phyloP scores from a whole-genome alignment of 106 monocot genomes.

The Iris macrosiphon region DNA sequence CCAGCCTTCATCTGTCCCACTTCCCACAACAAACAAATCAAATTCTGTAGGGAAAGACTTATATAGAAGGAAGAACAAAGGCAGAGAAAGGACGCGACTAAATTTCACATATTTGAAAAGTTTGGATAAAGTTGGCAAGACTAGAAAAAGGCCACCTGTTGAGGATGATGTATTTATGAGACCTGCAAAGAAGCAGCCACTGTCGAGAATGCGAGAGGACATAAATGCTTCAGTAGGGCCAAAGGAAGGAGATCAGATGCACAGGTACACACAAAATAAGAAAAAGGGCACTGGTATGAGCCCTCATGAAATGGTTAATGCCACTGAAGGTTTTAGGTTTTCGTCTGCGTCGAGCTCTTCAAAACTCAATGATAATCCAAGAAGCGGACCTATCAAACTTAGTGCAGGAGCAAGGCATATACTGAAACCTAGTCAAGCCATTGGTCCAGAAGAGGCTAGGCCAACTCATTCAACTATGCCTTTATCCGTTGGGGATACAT shows the following conservation, averaged over 20 bases:
- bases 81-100: constrained; percentile 9
- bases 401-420: constrained; percentile 65
- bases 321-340: constrained; percentile 7
- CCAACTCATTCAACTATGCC: constrained; percentile 39
- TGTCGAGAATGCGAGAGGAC: constrained; percentile 15
- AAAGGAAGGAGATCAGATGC: constrained; percentile 2
- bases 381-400: constrained; percentile 48
- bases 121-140: constrained; percentile 3
- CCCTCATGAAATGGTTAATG: background rate
- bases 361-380: constrained; percentile 9
- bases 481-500: constrained; percentile 18
- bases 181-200: constrained; percentile 24
- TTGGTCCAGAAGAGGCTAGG: constrained; percentile 22
- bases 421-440: constrained; percentile 41
- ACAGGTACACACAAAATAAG: background rate
- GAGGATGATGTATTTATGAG: constrained; percentile 12
- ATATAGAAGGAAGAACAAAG: constrained; percentile 10
- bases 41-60: constrained; percentile 3
- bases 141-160: constrained; percentile 25
- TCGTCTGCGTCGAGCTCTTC: background rate
- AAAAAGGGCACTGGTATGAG: background rate
- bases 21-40: background rate
- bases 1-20: background rate
- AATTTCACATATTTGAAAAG: constrained; percentile 11
- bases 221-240: constrained; percentile 3